Evolutionary conservation across 2,329 filamentous ascomycete genomes (phyloP), one percentile per base, ranked within the genome.

Genomic region (Aspergillus felis): DNA sequence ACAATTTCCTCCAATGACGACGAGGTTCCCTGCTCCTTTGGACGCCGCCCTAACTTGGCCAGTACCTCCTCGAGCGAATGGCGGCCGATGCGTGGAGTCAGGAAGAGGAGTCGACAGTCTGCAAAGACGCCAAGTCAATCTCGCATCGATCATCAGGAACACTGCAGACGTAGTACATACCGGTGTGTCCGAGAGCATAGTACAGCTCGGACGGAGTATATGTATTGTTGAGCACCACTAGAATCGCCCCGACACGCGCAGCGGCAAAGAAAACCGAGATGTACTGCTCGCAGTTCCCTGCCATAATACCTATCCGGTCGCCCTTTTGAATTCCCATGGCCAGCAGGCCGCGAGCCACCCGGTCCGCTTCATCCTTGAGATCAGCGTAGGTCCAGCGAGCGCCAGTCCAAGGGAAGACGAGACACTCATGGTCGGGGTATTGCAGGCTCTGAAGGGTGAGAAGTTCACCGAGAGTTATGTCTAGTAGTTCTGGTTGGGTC

Each of bases 221-320:
- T 0, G 89, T 92, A 74, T 91, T 92, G 76, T 92, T 92, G 63
- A 92, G 77, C 48, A 92, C 90, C 28, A 92, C 89, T 53, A 92
- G 78, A 49, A 88, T 85, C 50, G 83, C 86, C 9, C 87, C 87
- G 20, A 89, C 59, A 50, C 84, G 81, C 44, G 86, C 85, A 10
- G 85, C 87, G 3, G 87, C 88, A 63, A 91, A 91, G 78, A 91
- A 90, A 17, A 91, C 81, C 2, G 87, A 82, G 29, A 89, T 74
- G 58, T 79, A 83, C 62, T 83, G 79, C 59, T 83, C 80, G 62
- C 81, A 82, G 61, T 84, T 83, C 4, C 82, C 78, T 62, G 88
- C 88, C 86, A 91, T 90, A 62, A 92, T 87, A 29, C 85, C 89
- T 28, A 92, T 81, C 14, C 88, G 81, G 70, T 91, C 89, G 38